A percentile compares a stretch with the other conserved stretches of the same genome.
phyloP scores from a whole-genome alignment of 257 asterid species.

The Solanum virginianum region DNA sequence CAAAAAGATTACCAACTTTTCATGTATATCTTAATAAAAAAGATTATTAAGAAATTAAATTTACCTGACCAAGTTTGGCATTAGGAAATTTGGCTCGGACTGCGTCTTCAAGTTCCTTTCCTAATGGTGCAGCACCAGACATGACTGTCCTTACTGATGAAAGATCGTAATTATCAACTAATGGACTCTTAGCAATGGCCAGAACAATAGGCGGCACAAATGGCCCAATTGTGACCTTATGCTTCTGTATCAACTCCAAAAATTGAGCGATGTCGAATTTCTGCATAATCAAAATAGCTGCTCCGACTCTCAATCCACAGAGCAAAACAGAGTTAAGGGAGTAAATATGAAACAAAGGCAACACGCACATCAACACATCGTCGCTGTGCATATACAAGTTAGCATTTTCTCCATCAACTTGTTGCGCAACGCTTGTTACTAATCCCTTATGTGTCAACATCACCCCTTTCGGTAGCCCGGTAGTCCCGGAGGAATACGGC shows the following conservation, averaged over 20 bases:
- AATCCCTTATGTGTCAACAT: constrained; percentile 86
- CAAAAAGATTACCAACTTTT: neutral
- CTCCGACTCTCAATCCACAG: constrained; percentile 84
- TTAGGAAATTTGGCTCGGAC: constrained; percentile 62
- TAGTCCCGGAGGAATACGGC: constrained; percentile 94
- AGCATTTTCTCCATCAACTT: constrained; percentile 89
- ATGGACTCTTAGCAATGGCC: constrained; percentile 64
- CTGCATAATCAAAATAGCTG: constrained; percentile 70
- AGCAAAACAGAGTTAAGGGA: constrained; percentile 48
- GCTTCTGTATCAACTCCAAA: constrained; percentile 58
- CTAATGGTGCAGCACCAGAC: constrained; percentile 99
- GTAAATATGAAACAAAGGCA: constrained; percentile 61
- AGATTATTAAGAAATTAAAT: neutral
- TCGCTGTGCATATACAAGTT: constrained; percentile 65
- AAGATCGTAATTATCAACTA: constrained; percentile 70
- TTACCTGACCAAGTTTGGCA: constrained; percentile 86
- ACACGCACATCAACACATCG: constrained; percentile 68
- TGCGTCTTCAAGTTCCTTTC: constrained; percentile 90
- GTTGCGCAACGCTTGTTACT: constrained; percentile 87
- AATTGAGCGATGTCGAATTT: constrained; percentile 61
- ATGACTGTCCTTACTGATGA: constrained; percentile 67
- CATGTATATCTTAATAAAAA: no score
- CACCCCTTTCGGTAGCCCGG: constrained; percentile 93
- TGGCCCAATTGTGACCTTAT: constrained; percentile 73
- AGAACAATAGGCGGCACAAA: constrained; percentile 88